Conservation (phyloP, 805 yeast genomes). For the Saccharomyces mikatae region DNA sequence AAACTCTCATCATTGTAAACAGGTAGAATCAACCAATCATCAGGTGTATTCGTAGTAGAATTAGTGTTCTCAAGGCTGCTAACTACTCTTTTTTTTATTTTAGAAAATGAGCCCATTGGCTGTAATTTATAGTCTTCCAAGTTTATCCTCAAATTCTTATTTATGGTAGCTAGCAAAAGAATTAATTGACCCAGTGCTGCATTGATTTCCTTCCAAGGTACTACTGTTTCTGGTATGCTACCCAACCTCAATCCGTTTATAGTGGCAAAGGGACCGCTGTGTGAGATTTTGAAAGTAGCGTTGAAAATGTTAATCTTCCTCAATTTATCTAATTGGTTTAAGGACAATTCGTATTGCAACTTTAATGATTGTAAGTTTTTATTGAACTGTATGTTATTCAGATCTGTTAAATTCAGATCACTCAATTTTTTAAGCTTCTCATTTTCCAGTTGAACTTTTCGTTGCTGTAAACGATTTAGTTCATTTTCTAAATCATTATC, state of each 20-base stretch:
- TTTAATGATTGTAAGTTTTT: conserved; percentile 56
- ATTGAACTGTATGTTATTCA: conserved; percentile 42
- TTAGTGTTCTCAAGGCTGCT: conserved; percentile 18
- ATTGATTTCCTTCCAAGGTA: conserved; percentile 86
- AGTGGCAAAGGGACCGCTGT: conserved; percentile 77
- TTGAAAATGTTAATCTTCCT: conserved; percentile 74
- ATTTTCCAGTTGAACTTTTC: conserved; percentile 41
- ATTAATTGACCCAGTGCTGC: conserved; percentile 86
- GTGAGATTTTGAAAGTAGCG: conserved; percentile 75
- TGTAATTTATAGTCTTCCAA: conserved; percentile 54
- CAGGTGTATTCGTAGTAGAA: conserved; percentile 27
- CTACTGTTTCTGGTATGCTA: conserved; percentile 44
- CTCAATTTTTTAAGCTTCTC: conserved; percentile 31
- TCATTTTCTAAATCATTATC: conserved; percentile 38
- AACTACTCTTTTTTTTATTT: conserved; percentile 38
- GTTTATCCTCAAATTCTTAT: conserved; percentile 46
- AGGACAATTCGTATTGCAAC: conserved; percentile 52
- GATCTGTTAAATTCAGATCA: conserved; percentile 47
- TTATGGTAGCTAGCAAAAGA: conserved; percentile 57
- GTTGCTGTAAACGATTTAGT: conserved; percentile 42
- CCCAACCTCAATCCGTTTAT: conserved; percentile 86
- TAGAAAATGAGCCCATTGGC: conserved; percentile 81
- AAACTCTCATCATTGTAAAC: conserved; percentile 64
- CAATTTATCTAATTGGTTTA: conserved; percentile 60
- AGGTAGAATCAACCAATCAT: conserved; percentile 41